These are phyloP conservation scores for Adiantum capillusveneris DNA, from an alignment of 75 land plant species.

Conservation along the genomic window DNA sequence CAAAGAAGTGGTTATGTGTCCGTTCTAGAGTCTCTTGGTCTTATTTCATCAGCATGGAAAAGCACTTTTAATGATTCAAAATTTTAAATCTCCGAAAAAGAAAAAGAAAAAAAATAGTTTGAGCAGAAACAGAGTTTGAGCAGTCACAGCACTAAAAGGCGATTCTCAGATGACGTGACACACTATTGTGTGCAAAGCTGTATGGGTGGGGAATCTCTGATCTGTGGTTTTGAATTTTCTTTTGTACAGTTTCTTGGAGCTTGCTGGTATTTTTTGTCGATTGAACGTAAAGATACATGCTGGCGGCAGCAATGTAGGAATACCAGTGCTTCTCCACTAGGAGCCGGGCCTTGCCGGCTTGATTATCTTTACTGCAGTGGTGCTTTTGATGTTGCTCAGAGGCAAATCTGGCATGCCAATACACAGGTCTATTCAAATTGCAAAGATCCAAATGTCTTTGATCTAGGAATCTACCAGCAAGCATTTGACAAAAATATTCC, in stretches of 20 bases:
- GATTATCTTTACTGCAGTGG: slow-evolving; percentile 52
- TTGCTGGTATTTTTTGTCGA: slow-evolving; percentile 39
- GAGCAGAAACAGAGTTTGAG: too few species aligned
- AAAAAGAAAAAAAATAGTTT: too few species aligned
- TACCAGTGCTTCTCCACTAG: neutral
- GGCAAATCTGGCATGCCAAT: slow-evolving; percentile 25
- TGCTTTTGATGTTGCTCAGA: neutral
- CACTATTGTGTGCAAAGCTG: too few species aligned
- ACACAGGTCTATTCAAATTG: slow-evolving; percentile 26
- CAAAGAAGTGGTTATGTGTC: too few species aligned
- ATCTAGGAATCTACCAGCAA: slow-evolving; percentile 37
- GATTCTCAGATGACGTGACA: too few species aligned
- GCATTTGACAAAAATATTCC: slow-evolving; percentile 29
- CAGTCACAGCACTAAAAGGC: too few species aligned
- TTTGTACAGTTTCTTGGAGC: slow-evolving; percentile 38
- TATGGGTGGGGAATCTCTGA: too few species aligned
- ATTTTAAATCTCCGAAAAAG: too few species aligned
- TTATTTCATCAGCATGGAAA: too few species aligned
- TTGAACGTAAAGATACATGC: slow-evolving; percentile 38
- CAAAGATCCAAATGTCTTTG: slow-evolving; percentile 14
- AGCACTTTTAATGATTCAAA: too few species aligned
- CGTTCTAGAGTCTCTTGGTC: too few species aligned
- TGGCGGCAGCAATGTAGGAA: slow-evolving; percentile 56
- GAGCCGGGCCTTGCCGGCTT: slow-evolving; percentile 28
- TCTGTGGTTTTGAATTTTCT: too few species aligned